These are phyloP conservation scores for Fraxinus cuspidata DNA, from an alignment of 257 asterid genomes.

Conservation along the genomic window DNA sequence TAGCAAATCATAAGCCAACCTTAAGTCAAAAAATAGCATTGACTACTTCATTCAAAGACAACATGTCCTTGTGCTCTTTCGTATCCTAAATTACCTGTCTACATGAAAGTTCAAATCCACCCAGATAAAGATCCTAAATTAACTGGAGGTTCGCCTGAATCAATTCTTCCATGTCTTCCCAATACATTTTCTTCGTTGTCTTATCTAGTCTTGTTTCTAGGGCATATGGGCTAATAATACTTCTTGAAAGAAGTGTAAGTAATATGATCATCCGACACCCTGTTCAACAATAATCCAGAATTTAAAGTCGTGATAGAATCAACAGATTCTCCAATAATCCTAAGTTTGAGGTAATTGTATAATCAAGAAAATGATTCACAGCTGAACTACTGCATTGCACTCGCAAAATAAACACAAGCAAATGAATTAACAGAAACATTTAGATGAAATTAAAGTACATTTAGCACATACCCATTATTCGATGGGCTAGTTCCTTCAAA, in stretches of 20 bases:
- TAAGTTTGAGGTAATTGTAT: background rate
- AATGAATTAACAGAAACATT: background rate
- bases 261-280: background rate
- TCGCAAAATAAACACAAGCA: background rate
- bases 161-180: background rate
- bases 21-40: background rate
- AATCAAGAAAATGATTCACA: background rate
- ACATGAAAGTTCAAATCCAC: background rate
- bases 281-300: background rate
- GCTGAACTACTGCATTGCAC: background rate
- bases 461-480: slow-evolving; percentile 32
- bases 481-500: slow-evolving; percentile 49
- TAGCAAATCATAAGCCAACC: background rate
- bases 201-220: background rate
- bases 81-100: background rate
- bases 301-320: background rate
- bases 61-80: background rate
- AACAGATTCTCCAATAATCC: background rate
- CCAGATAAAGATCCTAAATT: background rate
- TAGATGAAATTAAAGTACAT: slow-evolving; percentile 19
- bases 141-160: background rate
- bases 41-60: background rate
- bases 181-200: background rate
- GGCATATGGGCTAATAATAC: background rate
- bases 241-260: background rate